Conservation (phyloP, 2,329 filamentous ascomycete species). For the Xylariaceae sp. region DNA sequence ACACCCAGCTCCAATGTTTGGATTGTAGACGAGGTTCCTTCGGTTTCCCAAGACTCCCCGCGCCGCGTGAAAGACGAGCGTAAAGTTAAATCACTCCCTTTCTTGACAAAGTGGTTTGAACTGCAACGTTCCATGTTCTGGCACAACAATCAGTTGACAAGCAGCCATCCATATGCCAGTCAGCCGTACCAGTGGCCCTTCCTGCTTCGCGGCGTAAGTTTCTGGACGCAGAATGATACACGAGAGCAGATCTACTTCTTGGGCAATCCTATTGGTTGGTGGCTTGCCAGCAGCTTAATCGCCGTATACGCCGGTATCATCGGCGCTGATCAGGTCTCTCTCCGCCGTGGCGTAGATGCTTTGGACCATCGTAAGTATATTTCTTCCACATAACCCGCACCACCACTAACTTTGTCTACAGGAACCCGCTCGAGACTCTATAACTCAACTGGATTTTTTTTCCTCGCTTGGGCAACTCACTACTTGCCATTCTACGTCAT, state of each 20-base stretch:
- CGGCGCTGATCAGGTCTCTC: constrained; percentile 86
- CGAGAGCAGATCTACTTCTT: constrained; percentile 98
- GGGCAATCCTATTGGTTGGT: constrained; percentile 96
- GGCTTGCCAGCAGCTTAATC: constrained; percentile 86
- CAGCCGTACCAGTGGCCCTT: constrained; percentile 98
- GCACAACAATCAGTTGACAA: constrained; percentile 97
- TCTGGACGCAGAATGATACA: constrained; percentile 97
- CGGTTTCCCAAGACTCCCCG: constrained; percentile 64
- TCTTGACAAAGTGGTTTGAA: constrained; percentile 93
- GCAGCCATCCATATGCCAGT: constrained; percentile 92
- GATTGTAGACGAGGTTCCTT: constrained; percentile 89
- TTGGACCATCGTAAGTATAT: constrained; percentile 79
- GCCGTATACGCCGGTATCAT: constrained; percentile 92
- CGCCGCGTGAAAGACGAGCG: constrained; percentile 73
- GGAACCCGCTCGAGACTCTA: constrained; percentile 91
- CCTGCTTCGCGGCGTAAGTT: constrained; percentile 92
- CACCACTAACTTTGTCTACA: constrained; percentile 35
- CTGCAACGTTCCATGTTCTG: constrained; percentile 98
- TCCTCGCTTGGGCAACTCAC: constrained; percentile 95
- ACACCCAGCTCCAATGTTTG: constrained; percentile 87
- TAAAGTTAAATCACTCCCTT: constrained; percentile 78
- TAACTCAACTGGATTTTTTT: constrained; percentile 98
- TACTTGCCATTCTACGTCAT: constrained; percentile 98
- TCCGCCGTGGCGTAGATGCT: constrained; percentile 88
- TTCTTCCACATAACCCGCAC: not conserved